Conservation (phyloP, 805 yeast genomes). For the Starmerella geochares region DNA sequence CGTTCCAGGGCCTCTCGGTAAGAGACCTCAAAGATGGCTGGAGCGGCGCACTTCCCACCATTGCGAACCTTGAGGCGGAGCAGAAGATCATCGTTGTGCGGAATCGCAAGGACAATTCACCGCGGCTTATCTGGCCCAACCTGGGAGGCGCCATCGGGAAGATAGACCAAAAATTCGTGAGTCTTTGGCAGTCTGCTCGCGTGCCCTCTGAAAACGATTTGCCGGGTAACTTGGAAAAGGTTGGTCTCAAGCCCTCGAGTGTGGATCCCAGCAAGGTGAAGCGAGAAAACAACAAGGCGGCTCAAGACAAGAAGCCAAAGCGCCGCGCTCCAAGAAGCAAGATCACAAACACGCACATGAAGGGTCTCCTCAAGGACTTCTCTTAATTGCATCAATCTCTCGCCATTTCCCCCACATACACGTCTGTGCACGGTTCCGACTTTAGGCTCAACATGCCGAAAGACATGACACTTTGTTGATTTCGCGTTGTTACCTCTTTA, state of each 20-base stretch:
- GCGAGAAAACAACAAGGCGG: constrained; percentile 45
- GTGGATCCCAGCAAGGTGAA: constrained; percentile 94
- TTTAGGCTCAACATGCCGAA: too few relatives aligned
- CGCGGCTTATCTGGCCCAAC: constrained; percentile 89
- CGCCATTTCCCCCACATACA: not conserved
- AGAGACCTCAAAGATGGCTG: constrained; percentile 83
- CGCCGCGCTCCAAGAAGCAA: constrained; percentile 82
- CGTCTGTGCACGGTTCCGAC: not conserved
- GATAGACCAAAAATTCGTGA: constrained; percentile 72
- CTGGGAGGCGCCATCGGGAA: constrained; percentile 60
- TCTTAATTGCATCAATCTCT: constrained; percentile 10
- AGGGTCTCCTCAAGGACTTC: constrained; percentile 87
- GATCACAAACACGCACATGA: constrained; percentile 92
- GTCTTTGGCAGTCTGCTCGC: constrained; percentile 67
- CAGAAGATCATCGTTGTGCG: constrained; percentile 72
- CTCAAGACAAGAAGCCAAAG: constrained; percentile 63
- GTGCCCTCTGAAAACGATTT: constrained; percentile 75
- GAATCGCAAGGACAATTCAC: constrained; percentile 85
- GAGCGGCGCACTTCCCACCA: constrained; percentile 75
- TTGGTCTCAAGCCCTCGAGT: constrained; percentile 91
- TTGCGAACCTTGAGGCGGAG: constrained; percentile 66
- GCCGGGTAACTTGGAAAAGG: constrained; percentile 64
- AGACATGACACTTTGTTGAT: too few relatives aligned
- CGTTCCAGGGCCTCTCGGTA: constrained; percentile 79
- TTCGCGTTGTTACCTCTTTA: too few relatives aligned